These are phyloP conservation scores for Reticulascus tulasneorum DNA, from an alignment of 2,329 filamentous ascomycete species.

Conservation along the genomic window DNA sequence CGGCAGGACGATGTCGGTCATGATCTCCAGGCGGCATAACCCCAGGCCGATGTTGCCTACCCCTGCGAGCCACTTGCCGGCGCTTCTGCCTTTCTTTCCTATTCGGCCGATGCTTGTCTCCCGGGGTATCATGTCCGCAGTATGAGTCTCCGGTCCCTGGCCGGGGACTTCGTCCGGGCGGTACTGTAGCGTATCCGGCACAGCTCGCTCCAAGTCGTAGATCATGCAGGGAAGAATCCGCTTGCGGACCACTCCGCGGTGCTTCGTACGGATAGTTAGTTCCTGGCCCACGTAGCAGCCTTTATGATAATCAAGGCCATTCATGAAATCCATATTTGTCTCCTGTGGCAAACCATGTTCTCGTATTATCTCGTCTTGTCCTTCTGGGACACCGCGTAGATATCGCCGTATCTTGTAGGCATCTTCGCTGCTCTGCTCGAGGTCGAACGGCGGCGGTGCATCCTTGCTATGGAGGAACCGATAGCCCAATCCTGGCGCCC, in stretches of 20 bases:
- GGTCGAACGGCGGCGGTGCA: slow-evolving; percentile 32
- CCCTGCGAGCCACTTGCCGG: slow-evolving; percentile 75
- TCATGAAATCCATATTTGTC: slow-evolving; percentile 81
- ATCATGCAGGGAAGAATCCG: slow-evolving; percentile 77
- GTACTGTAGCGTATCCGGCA: slow-evolving; percentile 44
- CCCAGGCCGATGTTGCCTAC: slow-evolving; percentile 85
- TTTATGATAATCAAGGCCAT: slow-evolving; percentile 87
- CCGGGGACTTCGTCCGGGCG: slow-evolving; percentile 23
- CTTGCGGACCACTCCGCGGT: slow-evolving; percentile 90
- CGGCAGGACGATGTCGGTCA: slow-evolving; percentile 75
- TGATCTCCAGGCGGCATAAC: slow-evolving; percentile 81
- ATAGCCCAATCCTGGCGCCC: slow-evolving; percentile 53
- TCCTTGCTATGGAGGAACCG: slow-evolving; percentile 36
- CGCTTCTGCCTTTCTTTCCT: slow-evolving; percentile 61
- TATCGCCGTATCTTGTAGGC: slow-evolving; percentile 76
- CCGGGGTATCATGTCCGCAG: slow-evolving; percentile 34
- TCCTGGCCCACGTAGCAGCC: slow-evolving; percentile 98
- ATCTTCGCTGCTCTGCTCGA: slow-evolving; percentile 45
- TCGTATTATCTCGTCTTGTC: slow-evolving; percentile 69
- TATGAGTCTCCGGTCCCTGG: slow-evolving; percentile 20
- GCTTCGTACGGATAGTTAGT: slow-evolving; percentile 90
- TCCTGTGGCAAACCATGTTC: slow-evolving; percentile 79
- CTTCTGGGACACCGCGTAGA: slow-evolving; percentile 78
- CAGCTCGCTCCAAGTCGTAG: slow-evolving; percentile 48
- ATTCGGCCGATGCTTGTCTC: slow-evolving; percentile 47